Percentiles rank a stretch among this genome's conserved stretches.
These are phyloP conservation scores for Cryphonectria radicalis DNA, from an alignment of 2,329 filamentous ascomycete genomes.

Conservation along the genomic window DNA sequence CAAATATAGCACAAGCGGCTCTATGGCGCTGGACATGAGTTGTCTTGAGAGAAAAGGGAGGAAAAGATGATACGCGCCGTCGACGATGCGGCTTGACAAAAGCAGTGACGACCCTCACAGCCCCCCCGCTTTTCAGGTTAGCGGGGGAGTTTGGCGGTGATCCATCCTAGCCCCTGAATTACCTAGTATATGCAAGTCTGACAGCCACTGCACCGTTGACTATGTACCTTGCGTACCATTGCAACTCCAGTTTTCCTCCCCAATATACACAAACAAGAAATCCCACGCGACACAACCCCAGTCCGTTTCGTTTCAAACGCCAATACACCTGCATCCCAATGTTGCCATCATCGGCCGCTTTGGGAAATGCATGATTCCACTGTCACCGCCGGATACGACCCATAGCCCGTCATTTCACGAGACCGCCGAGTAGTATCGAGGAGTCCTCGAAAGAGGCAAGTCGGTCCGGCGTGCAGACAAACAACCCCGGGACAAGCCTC, in stretches of 20 bases:
- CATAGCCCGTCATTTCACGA: slow-evolving; percentile 1
- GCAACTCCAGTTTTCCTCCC: neutral
- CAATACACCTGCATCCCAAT: slow-evolving; percentile 14
- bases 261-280: neutral
- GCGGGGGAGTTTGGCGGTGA: neutral
- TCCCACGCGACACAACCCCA: slow-evolving; percentile 4
- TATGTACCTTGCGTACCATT: too few relatives aligned
- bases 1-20: neutral
- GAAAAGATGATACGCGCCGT: neutral
- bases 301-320: slow-evolving; percentile 26
- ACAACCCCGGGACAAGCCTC: slow-evolving; percentile 6
- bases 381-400: slow-evolving; percentile 3
- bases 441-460: slow-evolving; percentile 14
- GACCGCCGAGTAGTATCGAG: slow-evolving; percentile 15
- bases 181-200: neutral
- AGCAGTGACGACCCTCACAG: neutral
- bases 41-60: neutral
- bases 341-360: slow-evolving; percentile 12
- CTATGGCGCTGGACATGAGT: neutral
- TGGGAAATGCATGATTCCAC: slow-evolving; percentile 3
- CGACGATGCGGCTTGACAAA: neutral
- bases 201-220: neutral
- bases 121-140: neutral
- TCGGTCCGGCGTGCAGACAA: slow-evolving; percentile 11
- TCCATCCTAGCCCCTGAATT: slow-evolving; percentile 24